A percentile compares a stretch with the other conserved stretches of the same genome.
Conservation (phyloP, 192 early-diverging fungal species). For the Oehlia diaphana region DNA sequence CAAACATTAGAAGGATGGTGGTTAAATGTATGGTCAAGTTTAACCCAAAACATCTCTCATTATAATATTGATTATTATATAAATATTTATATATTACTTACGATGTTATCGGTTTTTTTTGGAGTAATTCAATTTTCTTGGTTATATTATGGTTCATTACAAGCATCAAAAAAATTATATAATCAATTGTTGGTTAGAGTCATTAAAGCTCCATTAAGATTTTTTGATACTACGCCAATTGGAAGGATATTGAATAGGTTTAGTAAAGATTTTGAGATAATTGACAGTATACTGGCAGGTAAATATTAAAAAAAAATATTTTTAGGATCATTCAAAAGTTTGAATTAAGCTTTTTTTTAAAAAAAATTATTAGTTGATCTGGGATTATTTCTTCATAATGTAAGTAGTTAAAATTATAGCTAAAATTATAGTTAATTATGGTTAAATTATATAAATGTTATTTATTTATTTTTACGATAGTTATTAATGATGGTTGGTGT, state of each 20-base stretch:
- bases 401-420: neutral
- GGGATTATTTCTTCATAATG: slow-evolving; percentile 51
- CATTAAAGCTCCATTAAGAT: slow-evolving; percentile 71
- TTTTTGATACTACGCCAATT: slow-evolving; percentile 90
- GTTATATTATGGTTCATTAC: slow-evolving; percentile 49
- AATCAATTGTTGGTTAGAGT: slow-evolving; percentile 54
- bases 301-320: neutral
- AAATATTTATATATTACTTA: slow-evolving; percentile 58
- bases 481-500: slow-evolving; percentile 46
- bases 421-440: too few species aligned
- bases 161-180: slow-evolving; percentile 61
- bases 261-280: slow-evolving; percentile 79
- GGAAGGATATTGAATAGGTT: slow-evolving; percentile 83
- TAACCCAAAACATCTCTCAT: neutral
- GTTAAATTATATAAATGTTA: neutral
- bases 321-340: neutral
- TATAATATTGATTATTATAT: slow-evolving; percentile 64
- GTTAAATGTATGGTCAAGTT: slow-evolving; percentile 18
- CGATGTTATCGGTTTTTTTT: slow-evolving; percentile 45
- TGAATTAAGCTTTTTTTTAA: neutral
- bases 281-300: slow-evolving; percentile 61
- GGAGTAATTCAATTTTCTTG: slow-evolving; percentile 39
- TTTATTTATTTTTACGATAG: neutral
- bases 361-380: slow-evolving; percentile 31
- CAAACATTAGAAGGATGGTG: slow-evolving; percentile 44